Conservation (phyloP, 2,329 filamentous ascomycete species). For the Talaromyces piceae region DNA sequence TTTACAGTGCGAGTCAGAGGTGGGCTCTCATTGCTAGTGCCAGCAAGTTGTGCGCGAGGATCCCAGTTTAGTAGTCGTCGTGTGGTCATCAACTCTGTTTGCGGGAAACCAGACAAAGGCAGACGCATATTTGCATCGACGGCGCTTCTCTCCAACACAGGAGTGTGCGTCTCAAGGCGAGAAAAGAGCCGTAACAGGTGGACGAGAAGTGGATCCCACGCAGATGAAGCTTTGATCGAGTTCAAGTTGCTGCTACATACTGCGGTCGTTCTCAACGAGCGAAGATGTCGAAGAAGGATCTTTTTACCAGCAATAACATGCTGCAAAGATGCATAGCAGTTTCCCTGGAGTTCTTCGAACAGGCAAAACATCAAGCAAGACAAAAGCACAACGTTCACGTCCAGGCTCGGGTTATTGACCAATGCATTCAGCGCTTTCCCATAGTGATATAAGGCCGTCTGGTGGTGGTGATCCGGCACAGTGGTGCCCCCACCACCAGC, state of each 20-base stretch:
- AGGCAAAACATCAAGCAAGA: conserved; percentile 4
- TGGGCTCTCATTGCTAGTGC: not conserved
- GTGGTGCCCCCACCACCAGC: not conserved
- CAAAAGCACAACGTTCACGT: conserved; percentile 4
- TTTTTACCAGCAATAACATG: conserved; percentile 4
- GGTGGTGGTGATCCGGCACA: not conserved
- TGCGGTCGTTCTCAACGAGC: not conserved
- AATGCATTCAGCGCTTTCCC: conserved; percentile 3
- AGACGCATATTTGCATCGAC: conserved; percentile 2
- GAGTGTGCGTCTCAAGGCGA: conserved; percentile 3
- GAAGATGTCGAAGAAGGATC: not conserved
- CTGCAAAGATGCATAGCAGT: conserved; percentile 6
- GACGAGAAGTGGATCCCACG: conserved; percentile 3
- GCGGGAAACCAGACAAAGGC: conserved; percentile 2
- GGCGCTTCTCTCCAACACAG: conserved; percentile 2
- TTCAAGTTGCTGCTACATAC: not conserved
- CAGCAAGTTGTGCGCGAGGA: not conserved
- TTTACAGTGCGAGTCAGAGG: not conserved
- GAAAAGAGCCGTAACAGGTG: conserved; percentile 4
- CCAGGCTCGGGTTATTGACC: not conserved
- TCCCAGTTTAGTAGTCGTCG: not conserved
- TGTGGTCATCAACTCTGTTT: not conserved
- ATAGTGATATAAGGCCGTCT: conserved; percentile 3
- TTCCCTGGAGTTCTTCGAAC: conserved; percentile 7
- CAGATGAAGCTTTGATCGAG: not conserved